Base-by-base conservation (phyloP, 805 yeast species). In the Hermanozyma aechmeae region DNA sequence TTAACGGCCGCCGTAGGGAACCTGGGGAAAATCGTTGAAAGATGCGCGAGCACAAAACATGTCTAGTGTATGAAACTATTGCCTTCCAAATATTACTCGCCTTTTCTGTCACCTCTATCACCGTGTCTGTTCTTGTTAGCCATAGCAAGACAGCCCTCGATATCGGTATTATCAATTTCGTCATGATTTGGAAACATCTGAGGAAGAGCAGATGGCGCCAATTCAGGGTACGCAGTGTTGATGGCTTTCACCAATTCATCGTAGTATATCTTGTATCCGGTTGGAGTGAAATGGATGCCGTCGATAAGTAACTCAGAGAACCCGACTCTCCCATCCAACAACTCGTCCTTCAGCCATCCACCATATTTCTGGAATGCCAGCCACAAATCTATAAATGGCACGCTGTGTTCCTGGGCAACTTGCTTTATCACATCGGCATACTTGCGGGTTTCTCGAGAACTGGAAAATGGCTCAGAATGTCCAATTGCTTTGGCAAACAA, bases 371-470 rank as follows among this genome's bases (percentile, higher is more conserved):
- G 39, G 36, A 78, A 67, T 1, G 56, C 56, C 3, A 53, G 34
- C 59, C 73, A 68, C 18, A 79, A 44, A 38, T 79, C 70, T 3
- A 84, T 60, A 32, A 71, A 73, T 1, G 86, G 79, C 0, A 79
- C 66, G 0, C 55, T 41, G n/a, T 57, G 46, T 13, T 56, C 53
- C 3, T 33, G 30, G 2, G 84, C 75, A 8, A 78, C 56, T 4
- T 48, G 37, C 12, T 48, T 45, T 4, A 76, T 57, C 0, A 68
- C 74, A 15, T 68, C 68, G 2, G 72, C 61, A 47, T 84, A 85
- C 24, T 38, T 25, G 23, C 54, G 48, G 15, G 72, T 68, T 12
- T 48, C 46, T 28, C 58, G 63, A 24, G 66, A 67, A 2, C 68
- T 56, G 1, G 47, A 44, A 7, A 64, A 45, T 3, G 29, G 25